Base-by-base conservation (phyloP, 257 asterid genomes). In the Ilex asprella region DNA sequence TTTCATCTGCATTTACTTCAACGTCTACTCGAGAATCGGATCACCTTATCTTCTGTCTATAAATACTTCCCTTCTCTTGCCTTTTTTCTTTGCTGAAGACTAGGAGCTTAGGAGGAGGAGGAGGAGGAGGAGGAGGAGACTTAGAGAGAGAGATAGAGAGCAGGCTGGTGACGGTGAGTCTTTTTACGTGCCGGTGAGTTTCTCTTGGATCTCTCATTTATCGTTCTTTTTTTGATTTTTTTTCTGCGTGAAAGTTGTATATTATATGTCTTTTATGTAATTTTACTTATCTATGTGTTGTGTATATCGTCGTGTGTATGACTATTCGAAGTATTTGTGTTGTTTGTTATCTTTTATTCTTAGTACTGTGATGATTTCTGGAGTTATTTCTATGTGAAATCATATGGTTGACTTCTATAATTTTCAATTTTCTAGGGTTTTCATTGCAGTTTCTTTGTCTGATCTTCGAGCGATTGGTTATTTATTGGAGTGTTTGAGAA, bases 1-100 rank as follows among this genome's bases (percentile, higher is more conserved):
- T 75, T 72, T 73, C 82, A 67, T 67, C 70, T 67, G 59, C 43
- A 69, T 74, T 68, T 32, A 16, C 50, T 61, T 12, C 58, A 72
- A 72, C 81, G 78, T 72, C 57, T 39, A 64, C 87, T 44, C 9
- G 55, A 75, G 73, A 78, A 68, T 69, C 78, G 94, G 95, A 85
- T 84, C 91, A 27, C 70, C 56, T 14, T 65, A 39, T 51, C 30
- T 60, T 67, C 47, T 6, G 21, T 77, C 88, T 83, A 83, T 85
- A 87, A 81, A 83, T 87, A 83, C 68, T 56, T 66, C 7, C 4
- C 15, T 63, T 61, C 69, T 53, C 71, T 56, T 53, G 51, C 46
- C 16, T 29, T 35, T 70, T 14, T 10, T 61, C n/a, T 31, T 56
- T 56, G 59, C 60, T 75, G 54, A 67, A 65, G 55, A 41, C 11